Conservation (phyloP, 352 stramenopile species). For the Phytophthora europaea region DNA sequence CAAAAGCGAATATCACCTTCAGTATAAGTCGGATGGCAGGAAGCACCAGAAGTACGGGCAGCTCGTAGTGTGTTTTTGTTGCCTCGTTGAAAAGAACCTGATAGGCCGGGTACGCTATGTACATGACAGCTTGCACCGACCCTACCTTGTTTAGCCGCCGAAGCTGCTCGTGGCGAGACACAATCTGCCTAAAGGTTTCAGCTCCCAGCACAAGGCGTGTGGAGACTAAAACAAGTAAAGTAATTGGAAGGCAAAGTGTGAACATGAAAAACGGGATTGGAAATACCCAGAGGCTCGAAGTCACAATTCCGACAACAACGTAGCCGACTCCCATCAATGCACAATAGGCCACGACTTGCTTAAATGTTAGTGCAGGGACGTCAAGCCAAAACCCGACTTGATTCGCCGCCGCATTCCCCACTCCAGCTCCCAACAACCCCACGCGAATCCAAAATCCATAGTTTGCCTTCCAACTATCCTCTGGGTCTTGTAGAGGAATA, state of each 20-base stretch:
- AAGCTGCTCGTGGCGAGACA: conserved; percentile 10
- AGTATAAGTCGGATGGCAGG: conserved; percentile 7
- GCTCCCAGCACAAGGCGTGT: conserved; percentile 1
- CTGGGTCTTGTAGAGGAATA: conserved; percentile 20
- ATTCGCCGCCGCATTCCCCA: conserved; percentile 1
- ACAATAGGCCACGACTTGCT: conserved; percentile 3
- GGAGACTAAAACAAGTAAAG: not conserved
- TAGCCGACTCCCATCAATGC: not conserved
- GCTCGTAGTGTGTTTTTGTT: conserved; percentile 11
- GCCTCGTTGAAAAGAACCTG: conserved; percentile 8
- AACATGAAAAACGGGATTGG: conserved; percentile 21
- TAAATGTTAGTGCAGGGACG: conserved; percentile 6
- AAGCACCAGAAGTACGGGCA: conserved; percentile 9
- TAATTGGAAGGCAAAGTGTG: not conserved
- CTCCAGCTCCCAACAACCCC: not conserved
- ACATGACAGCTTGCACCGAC: conserved; percentile 4
- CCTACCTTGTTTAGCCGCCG: conserved; percentile 3
- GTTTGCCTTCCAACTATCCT: conserved; percentile 6
- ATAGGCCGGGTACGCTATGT: conserved; percentile 8
- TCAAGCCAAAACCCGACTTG: conserved; percentile 14
- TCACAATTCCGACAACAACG: not conserved
- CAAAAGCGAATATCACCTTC: conserved; percentile 1
- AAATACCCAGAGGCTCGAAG: conserved; percentile 12
- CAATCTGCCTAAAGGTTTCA: not conserved
- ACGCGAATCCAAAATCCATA: conserved; percentile 22